These are phyloP conservation scores for Gaertneriomyces semiglobifer DNA, from an alignment of 192 early-diverging fungal species.

Conservation along the genomic window DNA sequence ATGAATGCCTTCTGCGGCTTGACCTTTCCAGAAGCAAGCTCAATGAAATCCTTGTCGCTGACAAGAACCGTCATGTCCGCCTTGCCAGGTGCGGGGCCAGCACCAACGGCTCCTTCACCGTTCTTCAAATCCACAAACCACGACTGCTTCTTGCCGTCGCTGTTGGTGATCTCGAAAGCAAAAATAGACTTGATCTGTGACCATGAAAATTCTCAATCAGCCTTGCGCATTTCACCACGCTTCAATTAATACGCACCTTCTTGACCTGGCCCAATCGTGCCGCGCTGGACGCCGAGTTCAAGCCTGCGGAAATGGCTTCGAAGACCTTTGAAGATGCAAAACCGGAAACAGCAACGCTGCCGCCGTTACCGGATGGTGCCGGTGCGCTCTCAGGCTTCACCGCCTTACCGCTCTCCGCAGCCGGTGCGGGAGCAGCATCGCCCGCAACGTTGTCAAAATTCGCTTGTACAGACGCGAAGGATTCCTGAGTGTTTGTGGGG, in stretches of 20 bases:
- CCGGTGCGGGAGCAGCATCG: constrained; percentile 28
- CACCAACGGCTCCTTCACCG: constrained; percentile 46
- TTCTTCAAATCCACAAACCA: constrained; percentile 85
- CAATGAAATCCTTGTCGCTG: constrained; percentile 77
- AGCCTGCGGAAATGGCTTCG: constrained; percentile 55
- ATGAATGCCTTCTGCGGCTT: constrained; percentile 91
- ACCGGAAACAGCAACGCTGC: constrained; percentile 57
- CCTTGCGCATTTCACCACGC: not conserved
- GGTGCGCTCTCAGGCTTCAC: constrained; percentile 7
- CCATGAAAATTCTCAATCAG: not conserved
- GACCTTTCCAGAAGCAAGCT: constrained; percentile 76
- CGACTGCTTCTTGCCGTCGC: constrained; percentile 63
- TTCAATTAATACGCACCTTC: not conserved
- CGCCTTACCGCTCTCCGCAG: constrained; percentile 55
- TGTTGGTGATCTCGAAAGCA: constrained; percentile 82
- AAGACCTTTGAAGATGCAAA: constrained; percentile 77
- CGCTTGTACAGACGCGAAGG: constrained; percentile 76
- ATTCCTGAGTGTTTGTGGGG: constrained; percentile 72
- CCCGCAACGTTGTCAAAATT: constrained; percentile 70
- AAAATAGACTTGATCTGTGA: constrained; percentile 72
- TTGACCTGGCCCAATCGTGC: constrained; percentile 17
- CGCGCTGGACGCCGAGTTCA: constrained; percentile 5
- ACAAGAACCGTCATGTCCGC: constrained; percentile 76
- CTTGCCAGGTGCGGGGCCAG: constrained; percentile 60
- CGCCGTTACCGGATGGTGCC: not conserved